Percentiles rank a stretch among this genome's conserved stretches.
phyloP scores from a whole-genome alignment of 2,329 filamentous ascomycete species.

The Aspergillus pseudonomiae region DNA sequence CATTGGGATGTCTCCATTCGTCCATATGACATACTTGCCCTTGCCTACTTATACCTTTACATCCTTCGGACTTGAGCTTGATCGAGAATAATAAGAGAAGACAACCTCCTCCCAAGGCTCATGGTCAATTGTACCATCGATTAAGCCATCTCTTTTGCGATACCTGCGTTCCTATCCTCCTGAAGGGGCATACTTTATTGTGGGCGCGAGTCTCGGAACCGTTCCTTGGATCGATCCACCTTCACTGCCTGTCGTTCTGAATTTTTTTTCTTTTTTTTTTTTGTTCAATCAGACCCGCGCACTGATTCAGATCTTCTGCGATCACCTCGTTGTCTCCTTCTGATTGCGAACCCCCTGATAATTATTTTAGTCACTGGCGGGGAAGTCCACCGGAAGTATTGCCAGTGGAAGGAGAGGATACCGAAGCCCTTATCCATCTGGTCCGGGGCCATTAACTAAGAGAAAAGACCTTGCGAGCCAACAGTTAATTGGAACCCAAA shows the following conservation, averaged over 20 bases:
- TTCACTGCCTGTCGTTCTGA: not conserved
- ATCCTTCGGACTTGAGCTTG: not conserved
- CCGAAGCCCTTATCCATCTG: constrained; percentile 5
- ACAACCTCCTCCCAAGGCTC: not conserved
- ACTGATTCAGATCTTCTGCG: not conserved
- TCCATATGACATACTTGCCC: constrained; percentile 3
- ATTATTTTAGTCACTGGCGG: constrained; percentile 5
- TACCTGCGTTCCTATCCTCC: not conserved
- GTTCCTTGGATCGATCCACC: constrained; percentile 18
- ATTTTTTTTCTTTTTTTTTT: constrained; percentile 9
- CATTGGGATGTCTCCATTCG: constrained; percentile 3
- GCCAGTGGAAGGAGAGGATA: not conserved
- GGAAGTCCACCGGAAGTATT: constrained; percentile 1
- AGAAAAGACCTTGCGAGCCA: constrained; percentile 10
- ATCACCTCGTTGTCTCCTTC: not conserved
- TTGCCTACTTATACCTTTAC: constrained; percentile 1
- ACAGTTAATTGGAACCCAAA: not conserved
- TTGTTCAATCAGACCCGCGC: not conserved
- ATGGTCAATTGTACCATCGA: not conserved
- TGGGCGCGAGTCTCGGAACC: constrained; percentile 26
- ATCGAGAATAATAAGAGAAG: not conserved
- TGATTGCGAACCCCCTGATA: not conserved
- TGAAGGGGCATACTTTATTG: not conserved
- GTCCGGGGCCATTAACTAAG: constrained; percentile 4
- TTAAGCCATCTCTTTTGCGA: not conserved